Evolutionary conservation across 2,329 filamentous ascomycete genomes (phyloP).

Genomic region (Chaetomium sp.): DNA sequence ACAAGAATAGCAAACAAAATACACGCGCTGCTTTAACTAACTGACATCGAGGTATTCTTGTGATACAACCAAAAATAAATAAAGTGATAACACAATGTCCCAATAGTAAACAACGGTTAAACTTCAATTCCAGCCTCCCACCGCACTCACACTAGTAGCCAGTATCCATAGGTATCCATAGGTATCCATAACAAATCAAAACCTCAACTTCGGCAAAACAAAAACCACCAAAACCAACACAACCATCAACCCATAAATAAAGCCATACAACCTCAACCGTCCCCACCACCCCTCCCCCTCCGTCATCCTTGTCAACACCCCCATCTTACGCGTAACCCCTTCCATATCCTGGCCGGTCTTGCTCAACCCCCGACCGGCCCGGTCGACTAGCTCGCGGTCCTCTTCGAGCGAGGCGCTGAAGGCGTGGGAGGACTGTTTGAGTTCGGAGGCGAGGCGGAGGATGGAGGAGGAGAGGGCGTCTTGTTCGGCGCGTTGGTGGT

Average conservation of each 20-base stretch:
- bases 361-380: conserved; percentile 69
- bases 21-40: no score
- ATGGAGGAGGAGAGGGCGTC: conserved; percentile 75
- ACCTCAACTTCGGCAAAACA: conserved; percentile 79
- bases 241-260: conserved; percentile 79
- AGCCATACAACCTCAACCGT: conserved; percentile 73
- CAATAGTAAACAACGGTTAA: no score
- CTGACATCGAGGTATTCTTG: no score
- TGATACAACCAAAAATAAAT: background rate
- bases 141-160: no score
- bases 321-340: conserved; percentile 69
- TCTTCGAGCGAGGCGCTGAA: conserved; percentile 67
- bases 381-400: conserved; percentile 63
- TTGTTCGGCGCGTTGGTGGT: conserved; percentile 73
- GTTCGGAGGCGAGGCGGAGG: conserved; percentile 67
- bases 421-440: conserved; percentile 67
- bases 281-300: conserved; percentile 88
- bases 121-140: background rate
- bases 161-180: background rate
- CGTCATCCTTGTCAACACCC: conserved; percentile 67
- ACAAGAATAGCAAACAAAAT: no score
- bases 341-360: conserved; percentile 71
- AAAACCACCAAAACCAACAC: conserved; percentile 73
- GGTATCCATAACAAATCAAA: conserved; percentile 41
- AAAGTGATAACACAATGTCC: background rate